Evolutionary conservation across 2,329 filamentous ascomycete genomes (phyloP), one percentile per base, ranked within the genome.

Genomic region (Emericellopsis atlantica): DNA sequence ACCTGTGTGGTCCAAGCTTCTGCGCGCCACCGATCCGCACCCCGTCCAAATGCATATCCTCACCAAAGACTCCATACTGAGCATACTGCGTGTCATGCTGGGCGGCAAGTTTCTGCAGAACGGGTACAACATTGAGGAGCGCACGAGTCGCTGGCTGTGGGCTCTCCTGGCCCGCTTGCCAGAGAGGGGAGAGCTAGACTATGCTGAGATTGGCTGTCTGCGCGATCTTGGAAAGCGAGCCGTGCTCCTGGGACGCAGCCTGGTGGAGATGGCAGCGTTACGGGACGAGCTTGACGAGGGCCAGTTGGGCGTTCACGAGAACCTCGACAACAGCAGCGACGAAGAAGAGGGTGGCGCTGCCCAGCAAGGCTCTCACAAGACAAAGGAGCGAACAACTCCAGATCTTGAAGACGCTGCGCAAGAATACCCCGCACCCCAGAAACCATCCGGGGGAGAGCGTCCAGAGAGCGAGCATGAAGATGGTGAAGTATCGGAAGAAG

Each of bases 91-190:
- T 22, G 66, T 89, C 40, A 62, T 84, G n/a, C 65, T 82, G 23
- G 69, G 71, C 15, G 76, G 76, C 40, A 76, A 76, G 45, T 76
- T 83, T 40, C 70, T 82, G 40, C 72, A 70, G 36, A 72, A 70
- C 39, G 74, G 72, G n/a, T 60, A 67, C 18, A 68, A 71, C 24
- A 65, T 87, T 24, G 67, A 76, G 22, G 72, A 75, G 50, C 73
- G 79, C 37, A 78, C 84, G 5, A 88, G 86, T 44, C 72, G 78
- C 14, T 96, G 90, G 90, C 66, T 85, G 4, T 95, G 88, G 89
- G 79, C 82, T 0, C 60, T 95, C 43, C 66, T 95, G 36, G 86
- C 84, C 3, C 74, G 79, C 43, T 70, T 90, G 44, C 80, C 84
- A 1, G 83, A 85, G 31, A 65, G 76, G 9, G 87, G 87, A 2